Evolutionary conservation across 208 protist species (phyloP).

Genomic region (Vickermania ingenoplastis): DNA sequence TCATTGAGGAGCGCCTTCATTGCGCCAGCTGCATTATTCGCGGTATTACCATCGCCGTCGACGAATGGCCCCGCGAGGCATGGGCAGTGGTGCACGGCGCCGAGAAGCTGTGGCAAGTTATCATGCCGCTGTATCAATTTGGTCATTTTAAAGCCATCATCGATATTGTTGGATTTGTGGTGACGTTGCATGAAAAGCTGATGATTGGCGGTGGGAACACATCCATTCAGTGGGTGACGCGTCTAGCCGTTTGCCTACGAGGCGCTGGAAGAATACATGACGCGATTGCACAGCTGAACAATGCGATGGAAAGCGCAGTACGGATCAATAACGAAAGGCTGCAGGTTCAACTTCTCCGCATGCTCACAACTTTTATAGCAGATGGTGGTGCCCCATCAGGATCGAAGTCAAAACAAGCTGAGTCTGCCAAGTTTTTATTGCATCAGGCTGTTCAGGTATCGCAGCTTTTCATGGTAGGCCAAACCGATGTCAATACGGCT

Average conservation of each 20-base stretch:
- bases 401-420: conserved; percentile 13
- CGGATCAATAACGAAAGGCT: conserved; percentile 48
- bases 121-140: conserved; percentile 29
- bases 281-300: conserved; percentile 27
- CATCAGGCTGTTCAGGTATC: conserved; percentile 22
- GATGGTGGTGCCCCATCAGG: conserved; percentile 7
- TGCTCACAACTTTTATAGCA: conserved; percentile 13
- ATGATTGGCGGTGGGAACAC: conserved; percentile 49
- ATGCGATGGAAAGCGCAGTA: conserved; percentile 29
- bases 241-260: conserved; percentile 53
- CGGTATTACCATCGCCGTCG: conserved; percentile 51
- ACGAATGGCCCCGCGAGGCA: conserved; percentile 51
- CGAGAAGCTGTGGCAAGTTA: conserved; percentile 47
- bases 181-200: conserved; percentile 57
- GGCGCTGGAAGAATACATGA: conserved; percentile 38
- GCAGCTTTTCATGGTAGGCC: conserved; percentile 22
- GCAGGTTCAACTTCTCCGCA: conserved; percentile 60
- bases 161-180: conserved; percentile 53
- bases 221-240: conserved; percentile 60
- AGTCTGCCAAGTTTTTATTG: background rate
- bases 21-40: conserved; percentile 41
- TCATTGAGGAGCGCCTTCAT: conserved; percentile 27
- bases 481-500: conserved; percentile 13
- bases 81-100: conserved; percentile 35
- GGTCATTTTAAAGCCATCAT: conserved; percentile 38